phyloP scores from a whole-genome alignment of 306 rosid genomes.

The Vigna angularis region DNA sequence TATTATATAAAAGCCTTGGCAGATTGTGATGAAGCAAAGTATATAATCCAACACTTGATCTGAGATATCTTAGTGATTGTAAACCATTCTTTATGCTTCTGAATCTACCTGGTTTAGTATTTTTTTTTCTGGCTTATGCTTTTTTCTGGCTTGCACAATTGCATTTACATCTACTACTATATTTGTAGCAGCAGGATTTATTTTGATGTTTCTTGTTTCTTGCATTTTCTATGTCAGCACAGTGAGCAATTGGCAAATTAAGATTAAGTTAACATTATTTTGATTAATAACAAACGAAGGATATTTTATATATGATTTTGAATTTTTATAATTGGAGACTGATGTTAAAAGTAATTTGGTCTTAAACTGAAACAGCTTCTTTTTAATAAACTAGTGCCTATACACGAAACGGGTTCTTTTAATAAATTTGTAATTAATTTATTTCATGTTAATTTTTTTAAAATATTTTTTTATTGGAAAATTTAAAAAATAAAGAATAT shows the following conservation, averaged over 20 bases:
- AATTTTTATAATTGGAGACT: too few relatives aligned
- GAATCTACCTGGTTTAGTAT: conserved; percentile 39
- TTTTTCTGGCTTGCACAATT: background rate
- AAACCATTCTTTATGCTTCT: conserved; percentile 34
- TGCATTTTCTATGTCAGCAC: background rate
- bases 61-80: conserved; percentile 46
- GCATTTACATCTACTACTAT: background rate
- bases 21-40: conserved; percentile 51
- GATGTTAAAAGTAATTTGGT: too few relatives aligned
- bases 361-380: too few relatives aligned
- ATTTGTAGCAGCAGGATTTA: background rate
- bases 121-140: background rate
- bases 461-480: too few relatives aligned
- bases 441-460: too few relatives aligned
- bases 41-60: conserved; percentile 63
- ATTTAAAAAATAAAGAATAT: too few relatives aligned
- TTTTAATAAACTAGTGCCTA: too few relatives aligned
- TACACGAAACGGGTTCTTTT: too few relatives aligned
- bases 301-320: too few relatives aligned
- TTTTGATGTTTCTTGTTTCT: background rate
- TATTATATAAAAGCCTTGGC: background rate
- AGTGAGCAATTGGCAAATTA: background rate
- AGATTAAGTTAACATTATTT: too few relatives aligned
- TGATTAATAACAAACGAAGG: too few relatives aligned
- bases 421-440: too few relatives aligned